These are phyloP conservation scores for Rhodofomes roseus DNA, from an alignment of 1,284 basidiomycete species.

Conservation along the genomic window DNA sequence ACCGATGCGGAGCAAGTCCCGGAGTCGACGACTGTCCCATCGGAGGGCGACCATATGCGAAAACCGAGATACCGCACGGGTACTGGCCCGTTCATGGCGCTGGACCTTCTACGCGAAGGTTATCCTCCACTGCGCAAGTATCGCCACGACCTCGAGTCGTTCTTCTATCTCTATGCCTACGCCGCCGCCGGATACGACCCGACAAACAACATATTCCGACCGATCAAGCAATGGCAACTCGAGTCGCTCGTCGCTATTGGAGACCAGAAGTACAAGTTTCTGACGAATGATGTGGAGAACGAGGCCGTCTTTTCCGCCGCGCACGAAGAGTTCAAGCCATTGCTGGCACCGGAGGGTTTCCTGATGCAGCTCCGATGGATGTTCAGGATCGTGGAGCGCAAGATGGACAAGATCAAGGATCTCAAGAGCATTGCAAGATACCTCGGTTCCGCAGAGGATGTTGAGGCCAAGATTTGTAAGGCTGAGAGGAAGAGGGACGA, in stretches of 20 bases:
- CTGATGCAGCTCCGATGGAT: not conserved
- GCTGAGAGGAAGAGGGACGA: not conserved
- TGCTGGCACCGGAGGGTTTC: not conserved
- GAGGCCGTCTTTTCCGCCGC: not conserved
- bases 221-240: not conserved
- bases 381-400: not conserved
- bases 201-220: not conserved
- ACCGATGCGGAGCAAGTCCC: not conserved
- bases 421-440: not conserved
- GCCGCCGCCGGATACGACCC: not conserved
- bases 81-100: not conserved
- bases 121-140: slow-evolving; percentile 19
- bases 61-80: not conserved
- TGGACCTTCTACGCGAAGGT: not conserved
- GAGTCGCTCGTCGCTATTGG: not conserved
- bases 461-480: not conserved
- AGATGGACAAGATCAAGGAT: not conserved
- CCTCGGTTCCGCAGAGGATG: not conserved
- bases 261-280: not conserved
- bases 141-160: slow-evolving; percentile 30
- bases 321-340: not conserved
- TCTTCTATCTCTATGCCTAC: slow-evolving; percentile 21
- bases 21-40: not conserved
- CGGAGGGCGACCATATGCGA: no score
- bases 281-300: not conserved